Evolutionary conservation across 202 grass and related monocot genomes (phyloP).

Genomic region (Saccharum hybrid): DNA sequence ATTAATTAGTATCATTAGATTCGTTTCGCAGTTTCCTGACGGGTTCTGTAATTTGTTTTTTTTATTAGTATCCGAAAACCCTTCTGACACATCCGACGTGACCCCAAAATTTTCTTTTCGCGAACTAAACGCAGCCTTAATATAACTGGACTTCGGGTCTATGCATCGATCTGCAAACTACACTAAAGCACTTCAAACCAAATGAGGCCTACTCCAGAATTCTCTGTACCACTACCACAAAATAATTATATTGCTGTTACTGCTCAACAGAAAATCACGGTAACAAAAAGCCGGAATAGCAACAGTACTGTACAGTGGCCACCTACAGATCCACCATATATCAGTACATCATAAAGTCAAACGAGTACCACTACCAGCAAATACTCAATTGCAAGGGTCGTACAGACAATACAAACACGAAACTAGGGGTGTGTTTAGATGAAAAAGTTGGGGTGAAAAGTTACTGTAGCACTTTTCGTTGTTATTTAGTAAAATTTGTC

Average conservation of each 20-base stretch:
- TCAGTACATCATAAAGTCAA: slow-evolving; percentile 21
- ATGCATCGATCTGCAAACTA: not conserved
- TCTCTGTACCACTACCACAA: no score
- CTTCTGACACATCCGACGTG: no score
- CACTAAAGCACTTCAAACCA: not conserved
- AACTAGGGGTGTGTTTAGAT: no score
- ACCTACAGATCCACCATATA: slow-evolving; percentile 3
- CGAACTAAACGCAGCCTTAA: no score
- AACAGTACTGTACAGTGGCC: not conserved
- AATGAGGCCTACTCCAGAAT: not conserved
- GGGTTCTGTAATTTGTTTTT: no score
- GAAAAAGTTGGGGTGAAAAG: no score
- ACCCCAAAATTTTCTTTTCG: no score
- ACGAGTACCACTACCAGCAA: slow-evolving; percentile 1
- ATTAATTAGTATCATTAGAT: no score
- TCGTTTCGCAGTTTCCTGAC: no score
- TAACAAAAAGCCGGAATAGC: slow-evolving; percentile 6
- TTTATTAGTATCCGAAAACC: no score
- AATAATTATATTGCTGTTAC: slow-evolving; percentile 5
- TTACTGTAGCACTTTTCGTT: no score
- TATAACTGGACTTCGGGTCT: not conserved
- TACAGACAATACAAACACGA: slow-evolving; percentile 32
- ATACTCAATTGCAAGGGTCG: slow-evolving; percentile 31
- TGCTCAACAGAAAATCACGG: slow-evolving; percentile 13
- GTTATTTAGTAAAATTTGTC: no score